Evolutionary conservation across 352 stramenopile species (phyloP), one percentile per base, ranked within the genome.

Genomic region (Phytophthora ramorum): DNA sequence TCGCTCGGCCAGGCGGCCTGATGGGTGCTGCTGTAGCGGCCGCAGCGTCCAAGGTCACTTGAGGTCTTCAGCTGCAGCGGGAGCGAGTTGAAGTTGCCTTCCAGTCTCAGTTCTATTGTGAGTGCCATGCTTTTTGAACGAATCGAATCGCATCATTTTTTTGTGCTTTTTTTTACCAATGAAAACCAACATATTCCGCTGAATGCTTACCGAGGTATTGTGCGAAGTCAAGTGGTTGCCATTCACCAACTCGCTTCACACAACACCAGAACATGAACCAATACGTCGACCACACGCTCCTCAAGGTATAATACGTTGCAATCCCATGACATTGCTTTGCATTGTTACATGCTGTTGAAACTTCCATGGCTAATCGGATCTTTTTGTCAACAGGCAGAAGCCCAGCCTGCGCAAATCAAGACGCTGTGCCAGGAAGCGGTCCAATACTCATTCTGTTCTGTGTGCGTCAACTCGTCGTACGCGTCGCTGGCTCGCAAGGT

Each of bases 381-480:
- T 34, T 63, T 40, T 58, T 17, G 30, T 40, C 17, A 34, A 17
- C 43, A 89, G 84, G 86, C 86, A 2, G 77, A 92, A 20, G 83
- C 89, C 9, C 81, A 79, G 58, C 78, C 82, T 3, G 71, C 63
- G 24, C 81, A 95, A 50, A 87, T 96, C 47, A 63, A 68, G 32
- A 79, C 66, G 45, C 70, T 96, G 8, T 96, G 89, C 53, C 46
- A 80, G 38, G 86, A 96, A 66, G 89, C 89, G 3, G 68, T 66
- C 17, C 70, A 89, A 56, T 73, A 92, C 58, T 70, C 71, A 24
- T 96, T 96, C 68, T 81, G 68, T 58, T 88, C 85, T 5, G 89
- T 96, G 45, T 96, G 89, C 44, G 85, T 96, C 47, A 96, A 96
- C 72, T 79, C 75, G 12, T 83, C 79, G 34, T 94, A 91, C 63